These are phyloP conservation scores for Salicornia ramosissima DNA, from an alignment of 148 eudicot genomes.

Conservation along the genomic window DNA sequence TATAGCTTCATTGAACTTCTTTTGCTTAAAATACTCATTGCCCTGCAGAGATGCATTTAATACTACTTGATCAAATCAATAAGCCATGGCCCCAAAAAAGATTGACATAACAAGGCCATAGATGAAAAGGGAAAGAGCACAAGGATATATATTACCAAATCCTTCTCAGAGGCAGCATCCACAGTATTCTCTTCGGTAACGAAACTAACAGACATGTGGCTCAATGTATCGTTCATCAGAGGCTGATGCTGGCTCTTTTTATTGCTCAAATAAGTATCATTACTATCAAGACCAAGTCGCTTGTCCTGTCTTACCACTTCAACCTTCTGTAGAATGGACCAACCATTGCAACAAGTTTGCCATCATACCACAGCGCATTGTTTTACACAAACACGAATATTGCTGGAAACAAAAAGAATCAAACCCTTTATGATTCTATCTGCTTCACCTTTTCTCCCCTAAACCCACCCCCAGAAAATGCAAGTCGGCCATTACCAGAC, in stretches of 20 bases:
- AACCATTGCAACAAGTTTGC: constrained; percentile 18
- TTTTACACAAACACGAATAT: neutral
- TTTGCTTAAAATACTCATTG: constrained; percentile 84
- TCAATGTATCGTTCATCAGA: constrained; percentile 38
- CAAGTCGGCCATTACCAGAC: neutral
- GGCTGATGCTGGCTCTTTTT: constrained; percentile 29
- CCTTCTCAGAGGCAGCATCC: constrained; percentile 93
- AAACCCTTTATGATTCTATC: neutral
- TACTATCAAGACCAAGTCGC: constrained; percentile 19
- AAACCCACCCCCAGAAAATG: neutral
- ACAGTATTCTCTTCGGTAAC: constrained; percentile 44
- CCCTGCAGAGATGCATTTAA: constrained; percentile 47
- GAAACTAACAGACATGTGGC: constrained; percentile 42
- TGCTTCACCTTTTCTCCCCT: neutral
- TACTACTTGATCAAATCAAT: neutral
- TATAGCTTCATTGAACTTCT: constrained; percentile 87
- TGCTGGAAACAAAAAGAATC: neutral
- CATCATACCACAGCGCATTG: constrained; percentile 8
- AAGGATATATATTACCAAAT: constrained; percentile 40
- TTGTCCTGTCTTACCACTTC: constrained; percentile 28
- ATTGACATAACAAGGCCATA: neutral
- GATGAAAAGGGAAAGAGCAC: neutral
- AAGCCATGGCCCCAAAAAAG: neutral
- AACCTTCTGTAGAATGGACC: constrained; percentile 27
- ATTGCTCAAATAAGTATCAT: constrained; percentile 20